Evolutionary conservation across 495 filamentous ascomycete genomes (phyloP), one percentile per base, ranked within the genome.

Genomic region (Tuber indicum): DNA sequence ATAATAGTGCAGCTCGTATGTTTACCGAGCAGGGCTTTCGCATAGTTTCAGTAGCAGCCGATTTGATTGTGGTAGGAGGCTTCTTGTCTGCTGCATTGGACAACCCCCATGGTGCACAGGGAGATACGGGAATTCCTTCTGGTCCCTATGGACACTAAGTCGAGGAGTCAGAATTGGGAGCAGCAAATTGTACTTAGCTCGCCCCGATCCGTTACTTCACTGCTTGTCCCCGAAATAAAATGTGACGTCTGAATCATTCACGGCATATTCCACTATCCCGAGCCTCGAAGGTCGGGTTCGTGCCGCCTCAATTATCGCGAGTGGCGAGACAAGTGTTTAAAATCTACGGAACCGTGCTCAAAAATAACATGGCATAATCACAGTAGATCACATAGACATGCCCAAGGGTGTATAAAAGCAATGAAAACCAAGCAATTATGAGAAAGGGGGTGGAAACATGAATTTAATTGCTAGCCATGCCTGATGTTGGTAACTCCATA

Each of bases 21-120:
- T 79, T 80, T 80, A 44, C 77, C n/a, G 74, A 80, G n/a, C 78
- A 80, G 72, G 77, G 78, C 62, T 80, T 80, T 74, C 77, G 74
- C 43, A 76, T 80, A 74, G 47, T 80, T 74, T 80, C 78, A 66
- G 77, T 79, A 71, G 78, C 74, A 32, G 78, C 78, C 17, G 74
- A 80, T 32, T 70, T 80, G 41, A 71, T 71, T n/a, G 74, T 77
- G 32, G 71, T 80, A 66, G 77, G 78, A 74, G 42, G 77, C 26
- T 71, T 73, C 71, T 47, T 80, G 12, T 78, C 79, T n/a, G n/a
- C n/a, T n/a, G n/a, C n/a, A n/a, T n/a, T n/a, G n/a, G 58, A 45
- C 42, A 79, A 76, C 32, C 77, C 78, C 62, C 75, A 72, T 71
- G 78, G 77, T 12, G 77, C 73, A 44, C 21, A 71, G 74, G 71